Evolutionary conservation across 1,139 yeast genomes (phyloP).

Genomic region (Magnusiomyces sp.): DNA sequence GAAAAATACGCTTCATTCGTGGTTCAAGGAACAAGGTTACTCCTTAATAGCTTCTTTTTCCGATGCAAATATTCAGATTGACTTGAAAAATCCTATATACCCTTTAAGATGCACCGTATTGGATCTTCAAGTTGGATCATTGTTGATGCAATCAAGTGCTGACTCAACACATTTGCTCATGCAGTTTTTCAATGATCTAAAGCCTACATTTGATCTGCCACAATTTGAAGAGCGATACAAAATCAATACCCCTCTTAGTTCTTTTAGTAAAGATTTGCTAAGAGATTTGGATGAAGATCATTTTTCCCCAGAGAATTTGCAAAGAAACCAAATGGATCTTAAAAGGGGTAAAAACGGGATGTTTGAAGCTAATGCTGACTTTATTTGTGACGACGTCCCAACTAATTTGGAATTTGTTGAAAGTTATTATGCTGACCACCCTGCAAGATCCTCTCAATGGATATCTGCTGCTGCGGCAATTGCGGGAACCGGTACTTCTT

Average conservation of each 20-base stretch:
- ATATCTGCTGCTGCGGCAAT: not conserved
- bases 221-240: slow-evolving; percentile 37
- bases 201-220: slow-evolving; percentile 44
- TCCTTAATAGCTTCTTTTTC: slow-evolving; percentile 17
- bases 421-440: slow-evolving; percentile 29
- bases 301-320: slow-evolving; percentile 3
- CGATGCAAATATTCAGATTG: slow-evolving; percentile 1
- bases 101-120: not conserved
- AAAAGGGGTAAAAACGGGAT: slow-evolving; percentile 1
- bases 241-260: slow-evolving; percentile 13
- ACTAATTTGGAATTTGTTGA: slow-evolving; percentile 32
- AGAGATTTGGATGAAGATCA: slow-evolving; percentile 22
- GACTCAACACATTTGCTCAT: slow-evolving; percentile 70
- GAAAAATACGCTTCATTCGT: no score
- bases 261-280: slow-evolving; percentile 40
- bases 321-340: not conserved
- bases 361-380: slow-evolving; percentile 18
- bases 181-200: slow-evolving; percentile 63
- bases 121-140: slow-evolving; percentile 1
- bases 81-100: not conserved
- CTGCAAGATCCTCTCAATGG: slow-evolving; percentile 19
- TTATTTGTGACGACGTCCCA: slow-evolving; percentile 25
- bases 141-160: slow-evolving; percentile 51
- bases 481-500: not conserved
- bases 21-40: slow-evolving; percentile 6